Conservation (phyloP, 139 green algal genomes). For the Zygnema circumcarinatum region DNA sequence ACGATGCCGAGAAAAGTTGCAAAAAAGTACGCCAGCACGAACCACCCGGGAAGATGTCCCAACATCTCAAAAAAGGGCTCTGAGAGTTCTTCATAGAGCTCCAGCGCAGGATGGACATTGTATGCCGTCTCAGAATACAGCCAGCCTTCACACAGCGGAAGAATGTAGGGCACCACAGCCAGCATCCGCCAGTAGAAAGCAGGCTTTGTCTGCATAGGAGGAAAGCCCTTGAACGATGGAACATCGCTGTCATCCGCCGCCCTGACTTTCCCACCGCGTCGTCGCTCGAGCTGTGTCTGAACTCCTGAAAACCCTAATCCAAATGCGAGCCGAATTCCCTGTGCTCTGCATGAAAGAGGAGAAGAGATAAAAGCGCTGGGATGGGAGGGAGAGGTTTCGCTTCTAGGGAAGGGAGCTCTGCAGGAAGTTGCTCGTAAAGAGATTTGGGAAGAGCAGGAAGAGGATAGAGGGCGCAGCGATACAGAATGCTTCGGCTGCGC, state of each 20-base stretch:
- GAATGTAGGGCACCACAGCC: conserved; percentile 52
- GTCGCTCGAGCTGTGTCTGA: neutral
- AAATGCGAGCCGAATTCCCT: too few relatives aligned
- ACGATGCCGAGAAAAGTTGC: conserved; percentile 55
- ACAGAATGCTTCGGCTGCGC: too few relatives aligned
- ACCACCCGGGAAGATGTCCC: conserved; percentile 25
- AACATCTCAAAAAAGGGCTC: conserved; percentile 43
- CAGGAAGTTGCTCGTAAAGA: neutral
- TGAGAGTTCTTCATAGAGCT: conserved; percentile 29
- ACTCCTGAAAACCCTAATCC: neutral
- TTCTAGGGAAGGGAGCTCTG: neutral
- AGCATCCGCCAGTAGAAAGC: conserved; percentile 51
- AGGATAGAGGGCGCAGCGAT: too few relatives aligned
- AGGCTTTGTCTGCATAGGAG: conserved; percentile 54
- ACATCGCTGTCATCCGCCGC: conserved; percentile 30
- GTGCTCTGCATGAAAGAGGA: too few relatives aligned
- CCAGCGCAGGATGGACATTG: neutral
- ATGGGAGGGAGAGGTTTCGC: neutral
- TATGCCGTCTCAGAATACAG: conserved; percentile 47
- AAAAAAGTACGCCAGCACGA: conserved; percentile 64
- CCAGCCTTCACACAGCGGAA: conserved; percentile 53
- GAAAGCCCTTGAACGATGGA: conserved; percentile 43
- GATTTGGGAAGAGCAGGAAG: neutral
- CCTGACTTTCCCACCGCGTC: neutral
- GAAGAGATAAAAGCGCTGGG: neutral